Percentiles rank a stretch among this genome's conserved stretches.
Conservation (phyloP, 2,329 filamentous ascomycete species). For the Dichotomopilus funicola region DNA sequence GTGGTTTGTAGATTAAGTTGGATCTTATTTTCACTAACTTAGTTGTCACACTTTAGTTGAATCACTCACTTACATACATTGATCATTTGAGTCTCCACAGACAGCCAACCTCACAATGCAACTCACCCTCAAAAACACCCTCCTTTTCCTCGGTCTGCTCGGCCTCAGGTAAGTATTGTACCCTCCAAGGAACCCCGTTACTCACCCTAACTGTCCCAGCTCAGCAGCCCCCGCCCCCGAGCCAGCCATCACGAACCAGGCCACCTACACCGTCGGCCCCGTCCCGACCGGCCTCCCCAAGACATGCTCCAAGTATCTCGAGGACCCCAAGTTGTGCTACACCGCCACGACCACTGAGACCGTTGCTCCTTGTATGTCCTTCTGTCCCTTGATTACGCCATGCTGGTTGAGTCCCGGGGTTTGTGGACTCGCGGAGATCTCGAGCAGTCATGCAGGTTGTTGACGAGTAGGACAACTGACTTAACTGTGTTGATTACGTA, state of each 20-base stretch:
- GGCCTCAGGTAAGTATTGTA: slow-evolving; percentile 4
- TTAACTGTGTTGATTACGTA: no score
- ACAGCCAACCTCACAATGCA: slow-evolving; percentile 8
- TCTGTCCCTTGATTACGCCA: not conserved
- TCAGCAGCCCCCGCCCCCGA: slow-evolving; percentile 10
- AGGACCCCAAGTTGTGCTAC: slow-evolving; percentile 23
- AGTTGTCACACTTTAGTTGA: no score
- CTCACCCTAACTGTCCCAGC: not conserved
- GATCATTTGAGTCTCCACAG: not conserved
- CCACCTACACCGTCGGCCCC: not conserved
- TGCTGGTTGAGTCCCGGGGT: not conserved
- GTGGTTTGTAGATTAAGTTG: no score
- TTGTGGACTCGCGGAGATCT: no score
- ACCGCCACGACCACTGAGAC: slow-evolving; percentile 21
- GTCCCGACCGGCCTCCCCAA: not conserved
- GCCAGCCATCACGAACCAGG: not conserved
- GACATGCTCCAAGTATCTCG: slow-evolving; percentile 2
- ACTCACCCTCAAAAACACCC: slow-evolving; percentile 4
- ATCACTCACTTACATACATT: no score
- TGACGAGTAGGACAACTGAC: not conserved
- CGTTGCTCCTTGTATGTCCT: slow-evolving; percentile 9
- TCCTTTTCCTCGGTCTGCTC: slow-evolving; percentile 11
- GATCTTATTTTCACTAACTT: no score
- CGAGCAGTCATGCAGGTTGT: no score
- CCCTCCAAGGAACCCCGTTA: not conserved